Percentiles rank a stretch among this genome's conserved stretches.
Conservation (phyloP, 2,329 filamentous ascomycete genomes). For the Grosmannia serpens region DNA sequence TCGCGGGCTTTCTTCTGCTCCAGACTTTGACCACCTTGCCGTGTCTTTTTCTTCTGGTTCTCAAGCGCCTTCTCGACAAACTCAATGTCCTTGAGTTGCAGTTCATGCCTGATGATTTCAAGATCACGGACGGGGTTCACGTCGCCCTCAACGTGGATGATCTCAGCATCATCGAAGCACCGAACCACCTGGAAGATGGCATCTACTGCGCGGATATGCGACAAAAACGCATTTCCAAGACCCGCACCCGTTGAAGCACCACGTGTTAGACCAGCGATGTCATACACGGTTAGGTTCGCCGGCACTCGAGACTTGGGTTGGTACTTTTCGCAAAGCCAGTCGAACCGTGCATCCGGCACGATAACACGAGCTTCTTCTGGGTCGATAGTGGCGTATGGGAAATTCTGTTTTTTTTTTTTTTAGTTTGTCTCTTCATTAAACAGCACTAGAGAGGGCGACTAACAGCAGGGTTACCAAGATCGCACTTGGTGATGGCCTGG, state of each 20-base stretch:
- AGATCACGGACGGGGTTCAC: conserved; percentile 91
- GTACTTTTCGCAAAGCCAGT: conserved; percentile 94
- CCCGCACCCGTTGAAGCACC: conserved; percentile 95
- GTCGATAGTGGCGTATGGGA: conserved; percentile 97
- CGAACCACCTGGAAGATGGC: conserved; percentile 96
- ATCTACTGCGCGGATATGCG: conserved; percentile 95
- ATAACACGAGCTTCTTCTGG: conserved; percentile 96
- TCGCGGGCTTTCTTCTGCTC: conserved; percentile 97
- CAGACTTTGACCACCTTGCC: conserved; percentile 83
- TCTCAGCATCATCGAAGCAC: conserved; percentile 97
- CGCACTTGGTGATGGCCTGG: conserved; percentile 98
- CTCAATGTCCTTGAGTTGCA: conserved; percentile 97
- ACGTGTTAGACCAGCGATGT: conserved; percentile 92
- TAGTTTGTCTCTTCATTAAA: neutral
- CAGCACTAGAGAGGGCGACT: conserved; percentile 7
- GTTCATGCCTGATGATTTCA: conserved; percentile 92
- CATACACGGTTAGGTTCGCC: conserved; percentile 94
- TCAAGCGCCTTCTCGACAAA: conserved; percentile 95
- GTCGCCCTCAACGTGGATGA: conserved; percentile 98
- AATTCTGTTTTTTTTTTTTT: conserved; percentile 52
- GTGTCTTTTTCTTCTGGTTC: conserved; percentile 84
- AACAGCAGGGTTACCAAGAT: conserved; percentile 92
- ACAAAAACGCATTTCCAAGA: conserved; percentile 95
- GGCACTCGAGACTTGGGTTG: conserved; percentile 96
- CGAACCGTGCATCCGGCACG: conserved; percentile 89